phyloP scores from a whole-genome alignment of 2,329 filamentous ascomycete species.

The Didymella exigua region DNA sequence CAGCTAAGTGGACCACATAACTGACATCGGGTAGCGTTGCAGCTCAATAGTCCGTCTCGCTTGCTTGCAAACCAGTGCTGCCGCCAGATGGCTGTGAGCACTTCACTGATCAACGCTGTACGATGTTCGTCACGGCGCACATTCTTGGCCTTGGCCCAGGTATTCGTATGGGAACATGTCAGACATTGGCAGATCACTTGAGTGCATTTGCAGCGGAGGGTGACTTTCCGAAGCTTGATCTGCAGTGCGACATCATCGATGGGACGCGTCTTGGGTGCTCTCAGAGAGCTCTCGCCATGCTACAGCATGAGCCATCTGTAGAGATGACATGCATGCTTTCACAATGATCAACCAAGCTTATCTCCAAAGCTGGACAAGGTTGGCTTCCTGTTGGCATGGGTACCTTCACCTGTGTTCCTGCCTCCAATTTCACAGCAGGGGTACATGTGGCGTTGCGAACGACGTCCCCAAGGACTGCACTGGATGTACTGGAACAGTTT shows the following conservation, averaged over 20 bases:
- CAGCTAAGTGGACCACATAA: constrained; percentile 21
- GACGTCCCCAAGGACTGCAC: not conserved
- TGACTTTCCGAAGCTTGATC: not conserved
- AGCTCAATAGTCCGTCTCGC: not conserved
- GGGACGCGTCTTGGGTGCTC: not conserved
- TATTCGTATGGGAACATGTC: not conserved
- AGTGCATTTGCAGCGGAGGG: not conserved
- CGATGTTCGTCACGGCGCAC: not conserved
- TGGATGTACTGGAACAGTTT: not conserved
- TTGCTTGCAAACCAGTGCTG: not conserved
- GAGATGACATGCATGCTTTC: not conserved
- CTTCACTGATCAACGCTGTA: not conserved
- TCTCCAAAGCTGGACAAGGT: not conserved
- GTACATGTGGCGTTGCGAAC: not conserved
- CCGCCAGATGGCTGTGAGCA: not conserved
- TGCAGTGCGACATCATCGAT: not conserved
- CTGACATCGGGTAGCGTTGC: constrained; percentile 12
- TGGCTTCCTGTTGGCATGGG: not conserved
- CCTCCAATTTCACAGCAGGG: not conserved
- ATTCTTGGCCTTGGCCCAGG: not conserved
- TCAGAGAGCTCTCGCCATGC: not conserved
- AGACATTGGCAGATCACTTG: not conserved
- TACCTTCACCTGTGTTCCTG: not conserved
- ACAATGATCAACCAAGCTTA: not conserved
- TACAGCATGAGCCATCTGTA: not conserved